Base-by-base conservation (phyloP, 305 asterid species). In the Galium porrigens region DNA sequence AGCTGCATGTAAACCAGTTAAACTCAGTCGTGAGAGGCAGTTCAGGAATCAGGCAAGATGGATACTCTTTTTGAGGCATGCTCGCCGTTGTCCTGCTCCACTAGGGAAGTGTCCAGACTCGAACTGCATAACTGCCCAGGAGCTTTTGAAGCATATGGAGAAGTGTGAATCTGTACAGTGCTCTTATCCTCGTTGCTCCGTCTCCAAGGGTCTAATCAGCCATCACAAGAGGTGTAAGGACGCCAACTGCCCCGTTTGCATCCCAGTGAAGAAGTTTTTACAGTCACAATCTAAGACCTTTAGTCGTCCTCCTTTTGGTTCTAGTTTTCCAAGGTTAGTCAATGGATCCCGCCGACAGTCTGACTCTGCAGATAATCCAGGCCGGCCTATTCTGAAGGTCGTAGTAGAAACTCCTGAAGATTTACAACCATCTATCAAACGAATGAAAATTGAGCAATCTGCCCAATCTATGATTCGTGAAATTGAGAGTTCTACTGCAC, bases 61-160 rank as follows among this genome's bases (percentile, higher is more conserved):
- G 97, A 80, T 94, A 59, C 80, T 94, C 59, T 94, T 88, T 81
- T 73, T 90, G 81, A 69, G 77, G 66, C 99, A 94, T 82, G 99
- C 96, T 61, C 94, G 96, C 20, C 78, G 79, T 56, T 94, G 99
- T 77, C 80, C 85, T 66, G 81, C 76, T 71, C 85, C 88, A 54
- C 90, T 79, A 79, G 97, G 97, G 73, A 84, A 86, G 81, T 94
- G 99, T 78, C 84, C 63, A 6, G 94, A 83, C 39, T 67, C 77
- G 46, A 39, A 81, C 74, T 90, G 96, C 82, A 58, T 77, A 59
- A 61, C 66, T 34, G 94, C 66, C 64, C 97, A 90, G 74, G 79
- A 78, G 73, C 81, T 94, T 64, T 67, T 81, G 83, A 85, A 80
- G 79, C 99, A 94, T 80, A 78, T 85, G 73, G 81, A 81, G 63